Base-by-base conservation (phyloP, 2,329 filamentous ascomycete genomes). In the Hyphodiscus sp. region DNA sequence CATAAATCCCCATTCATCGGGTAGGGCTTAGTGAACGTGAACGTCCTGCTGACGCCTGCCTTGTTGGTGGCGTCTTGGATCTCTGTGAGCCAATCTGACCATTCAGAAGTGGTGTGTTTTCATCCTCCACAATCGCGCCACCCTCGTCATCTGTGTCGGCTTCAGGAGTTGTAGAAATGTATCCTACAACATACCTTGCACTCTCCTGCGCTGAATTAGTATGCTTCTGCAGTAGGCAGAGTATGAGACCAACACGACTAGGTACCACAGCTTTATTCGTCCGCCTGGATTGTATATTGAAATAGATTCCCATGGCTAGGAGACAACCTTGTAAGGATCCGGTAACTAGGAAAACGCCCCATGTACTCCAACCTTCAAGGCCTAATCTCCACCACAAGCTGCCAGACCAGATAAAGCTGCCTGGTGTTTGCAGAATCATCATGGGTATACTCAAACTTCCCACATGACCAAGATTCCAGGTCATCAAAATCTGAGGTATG, bases 371-470 rank as follows among this genome's bases (percentile, higher is more conserved):
- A 0, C 92, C 92, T 33, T 80, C 83, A 64, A 77, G 77, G 0
- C 94, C 94, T 19, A 96, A 78, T 45, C 94, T 81, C 8, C 81
- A 82, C 49, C 86, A 90, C 44, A 99, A 73, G 68, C 91, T 96
- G 13, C 80, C 85, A 0, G 92, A 91, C 73, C 95, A 97, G 7
- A 99, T 74, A 62, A 96, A 85, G 55, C 90, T 91, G 0, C 94
- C 94, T 0, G 94, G 94, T 0, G 92, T 96, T 70, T 99, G 94
- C 33, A 99, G 96, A 68, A 88, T 87, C 91, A 99, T 97, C 87
- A 96, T 97, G 4, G 90, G 86, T 53, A 99, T 94, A 65, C 90
- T 96, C 63, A 99, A 74, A 68, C 91, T 96, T 51, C 91, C 91
- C 1, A 95, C 87, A 63, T 91, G 86, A 67, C 92, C 87, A 54